These are phyloP conservation scores for Ramaria rubella DNA, from an alignment of 768 basidiomycete genomes.

Conservation along the genomic window DNA sequence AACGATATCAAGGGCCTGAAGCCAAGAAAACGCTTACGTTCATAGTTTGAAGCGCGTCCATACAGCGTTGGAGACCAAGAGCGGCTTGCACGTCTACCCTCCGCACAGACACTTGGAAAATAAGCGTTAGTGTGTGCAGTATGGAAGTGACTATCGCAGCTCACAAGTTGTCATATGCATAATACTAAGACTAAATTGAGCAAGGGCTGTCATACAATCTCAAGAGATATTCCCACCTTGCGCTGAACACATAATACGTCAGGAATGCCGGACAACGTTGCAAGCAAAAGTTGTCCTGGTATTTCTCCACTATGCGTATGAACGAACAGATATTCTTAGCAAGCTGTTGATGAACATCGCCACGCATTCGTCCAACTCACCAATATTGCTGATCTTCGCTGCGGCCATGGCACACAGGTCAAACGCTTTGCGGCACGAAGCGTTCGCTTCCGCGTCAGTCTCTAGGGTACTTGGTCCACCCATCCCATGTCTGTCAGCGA, in stretches of 20 bases:
- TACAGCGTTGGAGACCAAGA: conserved; percentile 56
- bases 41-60: conserved; percentile 61
- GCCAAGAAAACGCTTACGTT: conserved; percentile 28
- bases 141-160: conserved; percentile 23
- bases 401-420: conserved; percentile 73
- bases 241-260: conserved; percentile 75
- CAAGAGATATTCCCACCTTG: conserved; percentile 29
- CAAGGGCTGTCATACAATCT: background rate
- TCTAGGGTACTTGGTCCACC: conserved; percentile 2
- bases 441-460: conserved; percentile 25
- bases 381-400: conserved; percentile 57
- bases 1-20: background rate
- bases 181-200: conserved; percentile 17
- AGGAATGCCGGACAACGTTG: conserved; percentile 61
- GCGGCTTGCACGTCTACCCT: conserved; percentile 65
- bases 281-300: conserved; percentile 48
- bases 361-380: too few relatives aligned
- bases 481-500: background rate
- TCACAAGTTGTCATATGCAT: conserved; percentile 71
- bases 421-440: conserved; percentile 56
- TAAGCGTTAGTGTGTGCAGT: too few relatives aligned
- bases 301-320: conserved; percentile 1
- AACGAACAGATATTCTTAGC: too few relatives aligned
- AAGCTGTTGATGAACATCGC: too few relatives aligned
- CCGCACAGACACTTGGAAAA: conserved; percentile 47